Evolutionary conservation across 345 rosid species (phyloP), one percentile per base, ranked within the genome.

Genomic region (Atalantia buxifolia): DNA sequence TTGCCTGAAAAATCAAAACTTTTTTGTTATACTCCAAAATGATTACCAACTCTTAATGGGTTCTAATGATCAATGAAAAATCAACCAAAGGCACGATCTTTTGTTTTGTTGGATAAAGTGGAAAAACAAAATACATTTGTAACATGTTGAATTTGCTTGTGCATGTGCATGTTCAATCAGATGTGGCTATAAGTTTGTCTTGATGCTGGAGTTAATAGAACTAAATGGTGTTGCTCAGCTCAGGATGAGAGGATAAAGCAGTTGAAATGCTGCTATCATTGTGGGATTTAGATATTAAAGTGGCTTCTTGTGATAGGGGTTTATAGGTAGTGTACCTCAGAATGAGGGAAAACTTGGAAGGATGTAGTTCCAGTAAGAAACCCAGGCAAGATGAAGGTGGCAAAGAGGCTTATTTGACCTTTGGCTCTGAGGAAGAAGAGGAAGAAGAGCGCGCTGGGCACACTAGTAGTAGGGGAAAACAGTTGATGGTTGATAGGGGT

Each of bases 331-430:
- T 84, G 30, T 83, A 66, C 31, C 45, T 78, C n/a, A 82, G 79
- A 55, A 87, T 85, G 90, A 85, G 77, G 42, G 80, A 72, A 75
- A 82, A 78, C 75, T 77, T 87, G 18, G 86, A 81, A 82, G 88
- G 85, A 30, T 74, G 87, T 35, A 76, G 85, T 71, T 83, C 87
- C 62, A 73, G 27, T 62, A 76, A 71, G 70, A 87, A 80, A 77
- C n/a, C 60, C n/a, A 66, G 77, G 72, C 84, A 66, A 56, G 31
- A 72, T 56, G 84, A 84, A 38, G 76, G 64, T 78, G 78, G 72
- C 74, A 86, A 79, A 70, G 84, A 76, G 53, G 60, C 81, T 69
- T 77, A 77, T 55, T 56, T 69, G 60, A 81, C 74, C 56, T 75
- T 80, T 31, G 77, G 33, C 18, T 79, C 85, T 5, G 83, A 59